phyloP scores from a whole-genome alignment of 2,329 filamentous ascomycete species.

The Claviceps paspali region DNA sequence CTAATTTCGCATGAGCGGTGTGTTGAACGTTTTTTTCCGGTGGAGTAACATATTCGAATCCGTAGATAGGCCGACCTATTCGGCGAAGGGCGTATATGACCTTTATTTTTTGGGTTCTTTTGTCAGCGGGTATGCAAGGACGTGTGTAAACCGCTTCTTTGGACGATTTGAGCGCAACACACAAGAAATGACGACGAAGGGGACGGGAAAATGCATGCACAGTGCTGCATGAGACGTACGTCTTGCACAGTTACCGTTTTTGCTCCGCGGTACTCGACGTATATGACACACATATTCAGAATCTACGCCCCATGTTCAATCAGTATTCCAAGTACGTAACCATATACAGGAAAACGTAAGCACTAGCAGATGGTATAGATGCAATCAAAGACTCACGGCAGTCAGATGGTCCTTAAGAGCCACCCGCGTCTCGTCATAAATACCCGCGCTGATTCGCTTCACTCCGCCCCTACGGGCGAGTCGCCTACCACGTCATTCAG shows the following conservation, averaged over 20 bases:
- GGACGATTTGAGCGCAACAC: too few relatives aligned
- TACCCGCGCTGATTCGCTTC: slow-evolving; percentile 49
- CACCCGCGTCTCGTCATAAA: slow-evolving; percentile 47
- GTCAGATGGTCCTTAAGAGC: slow-evolving; percentile 36
- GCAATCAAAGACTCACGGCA: slow-evolving; percentile 23
- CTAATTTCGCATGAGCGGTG: too few relatives aligned
- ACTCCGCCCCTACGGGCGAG: slow-evolving; percentile 63
- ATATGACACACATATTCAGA: slow-evolving; percentile 30
- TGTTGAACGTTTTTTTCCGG: too few relatives aligned
- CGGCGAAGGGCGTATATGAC: slow-evolving; percentile 35
- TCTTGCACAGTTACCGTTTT: slow-evolving; percentile 51
- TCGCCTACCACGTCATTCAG: too few relatives aligned
- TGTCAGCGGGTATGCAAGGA: too few relatives aligned
- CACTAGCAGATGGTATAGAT: too few relatives aligned
- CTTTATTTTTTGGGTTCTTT: too few relatives aligned
- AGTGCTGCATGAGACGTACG: slow-evolving; percentile 23
- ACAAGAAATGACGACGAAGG: neutral
- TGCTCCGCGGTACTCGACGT: slow-evolving; percentile 35
- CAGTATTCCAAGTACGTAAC: neutral
- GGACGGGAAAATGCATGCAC: too few relatives aligned
- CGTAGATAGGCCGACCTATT: slow-evolving; percentile 39
- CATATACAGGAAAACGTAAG: too few relatives aligned
- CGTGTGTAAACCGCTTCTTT: too few relatives aligned
- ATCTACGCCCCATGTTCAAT: slow-evolving; percentile 25
- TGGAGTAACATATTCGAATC: slow-evolving; percentile 34